Evolutionary conservation across 2,329 filamentous ascomycete species (phyloP).

Genomic region (Acrocalymma vagum): DNA sequence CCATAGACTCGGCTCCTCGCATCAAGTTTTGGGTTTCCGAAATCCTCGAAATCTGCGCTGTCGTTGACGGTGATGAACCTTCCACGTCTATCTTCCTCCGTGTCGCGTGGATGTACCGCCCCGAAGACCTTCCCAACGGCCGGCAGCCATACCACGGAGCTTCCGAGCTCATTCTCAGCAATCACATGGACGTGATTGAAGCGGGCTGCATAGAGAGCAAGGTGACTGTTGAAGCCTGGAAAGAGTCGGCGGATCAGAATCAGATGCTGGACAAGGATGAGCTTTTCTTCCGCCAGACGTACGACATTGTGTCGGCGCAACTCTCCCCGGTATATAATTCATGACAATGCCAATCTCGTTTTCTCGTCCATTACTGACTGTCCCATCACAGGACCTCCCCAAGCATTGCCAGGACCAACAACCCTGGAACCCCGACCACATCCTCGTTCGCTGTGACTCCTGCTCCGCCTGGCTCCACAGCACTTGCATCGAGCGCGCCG

Average conservation of each 20-base stretch:
- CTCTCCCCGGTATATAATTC: slow-evolving; percentile 51
- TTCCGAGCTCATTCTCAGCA: slow-evolving; percentile 75
- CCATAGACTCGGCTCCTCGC: too few species aligned
- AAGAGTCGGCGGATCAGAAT: slow-evolving; percentile 68
- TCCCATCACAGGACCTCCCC: slow-evolving; percentile 38
- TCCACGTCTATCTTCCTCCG: slow-evolving; percentile 78
- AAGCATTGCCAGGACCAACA: slow-evolving; percentile 49
- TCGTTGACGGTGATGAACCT: too few species aligned
- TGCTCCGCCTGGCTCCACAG: slow-evolving; percentile 55
- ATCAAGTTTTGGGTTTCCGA: slow-evolving; percentile 73
- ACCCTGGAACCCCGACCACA: slow-evolving; percentile 53
- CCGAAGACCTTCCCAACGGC: slow-evolving; percentile 73
- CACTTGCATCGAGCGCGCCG: slow-evolving; percentile 48
- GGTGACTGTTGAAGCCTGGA: slow-evolving; percentile 72
- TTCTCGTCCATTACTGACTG: not conserved
- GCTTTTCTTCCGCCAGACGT: slow-evolving; percentile 56
- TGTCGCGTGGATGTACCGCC: slow-evolving; percentile 80
- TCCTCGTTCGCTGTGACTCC: slow-evolving; percentile 51
- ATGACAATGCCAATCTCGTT: too few species aligned
- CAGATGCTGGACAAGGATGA: slow-evolving; percentile 33
- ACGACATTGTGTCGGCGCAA: slow-evolving; percentile 42
- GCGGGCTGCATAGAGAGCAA: slow-evolving; percentile 72
- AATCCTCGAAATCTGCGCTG: slow-evolving; percentile 79
- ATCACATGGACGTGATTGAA: slow-evolving; percentile 81
- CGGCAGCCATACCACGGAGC: slow-evolving; percentile 73